phyloP scores from a whole-genome alignment of 2,329 filamentous ascomycete genomes.

The Chalaropsis ovoidea region DNA sequence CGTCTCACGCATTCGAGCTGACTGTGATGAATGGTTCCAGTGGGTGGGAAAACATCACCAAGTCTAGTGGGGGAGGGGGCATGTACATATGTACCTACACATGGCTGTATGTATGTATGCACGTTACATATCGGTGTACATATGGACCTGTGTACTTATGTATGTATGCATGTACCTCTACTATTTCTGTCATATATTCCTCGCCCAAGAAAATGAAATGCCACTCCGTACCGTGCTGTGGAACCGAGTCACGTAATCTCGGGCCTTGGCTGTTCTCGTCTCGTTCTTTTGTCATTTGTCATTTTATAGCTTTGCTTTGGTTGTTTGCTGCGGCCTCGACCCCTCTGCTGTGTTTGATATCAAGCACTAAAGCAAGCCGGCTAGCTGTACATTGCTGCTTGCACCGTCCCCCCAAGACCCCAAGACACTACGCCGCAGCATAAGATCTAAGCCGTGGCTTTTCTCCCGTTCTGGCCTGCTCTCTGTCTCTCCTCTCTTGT shows the following conservation, averaged over 20 bases:
- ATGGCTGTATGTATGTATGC: neutral
- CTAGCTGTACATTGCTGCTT: neutral
- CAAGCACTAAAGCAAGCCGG: neutral
- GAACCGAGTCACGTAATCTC: neutral
- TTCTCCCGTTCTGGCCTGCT: neutral
- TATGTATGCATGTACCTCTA: neutral
- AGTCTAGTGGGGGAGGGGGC: neutral
- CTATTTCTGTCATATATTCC: slow-evolving; percentile 3
- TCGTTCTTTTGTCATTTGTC: neutral
- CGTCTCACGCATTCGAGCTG: neutral
- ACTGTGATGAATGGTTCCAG: too few species aligned
- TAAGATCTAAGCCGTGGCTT: slow-evolving; percentile 3
- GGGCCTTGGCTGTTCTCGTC: neutral
- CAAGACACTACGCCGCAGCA: neutral
- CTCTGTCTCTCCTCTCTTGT: neutral
- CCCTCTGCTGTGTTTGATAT: neutral
- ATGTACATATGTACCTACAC: neutral
- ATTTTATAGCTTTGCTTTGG: neutral
- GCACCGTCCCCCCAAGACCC: neutral
- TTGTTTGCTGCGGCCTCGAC: neutral
- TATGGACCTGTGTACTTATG: neutral
- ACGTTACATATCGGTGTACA: too few species aligned
- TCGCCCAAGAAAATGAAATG: neutral
- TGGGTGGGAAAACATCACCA: neutral
- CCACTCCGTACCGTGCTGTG: neutral